These are phyloP conservation scores for Colletotrichum scovillei DNA, from an alignment of 2,329 filamentous ascomycete genomes.

Conservation along the genomic window DNA sequence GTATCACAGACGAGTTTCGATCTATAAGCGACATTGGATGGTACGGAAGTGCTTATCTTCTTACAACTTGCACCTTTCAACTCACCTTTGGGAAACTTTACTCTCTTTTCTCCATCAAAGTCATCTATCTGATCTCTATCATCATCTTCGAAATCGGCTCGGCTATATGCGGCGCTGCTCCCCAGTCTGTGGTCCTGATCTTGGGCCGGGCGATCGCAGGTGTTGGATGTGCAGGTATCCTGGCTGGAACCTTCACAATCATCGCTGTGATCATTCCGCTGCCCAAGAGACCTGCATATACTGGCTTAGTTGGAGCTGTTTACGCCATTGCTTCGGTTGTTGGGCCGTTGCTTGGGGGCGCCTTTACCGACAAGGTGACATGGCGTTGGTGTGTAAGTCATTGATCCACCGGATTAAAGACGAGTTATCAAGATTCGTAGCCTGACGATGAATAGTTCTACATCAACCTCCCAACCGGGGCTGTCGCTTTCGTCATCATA, in stretches of 20 bases:
- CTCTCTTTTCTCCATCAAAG: slow-evolving; percentile 42
- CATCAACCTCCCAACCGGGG: slow-evolving; percentile 48
- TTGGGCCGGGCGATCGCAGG: slow-evolving; percentile 51
- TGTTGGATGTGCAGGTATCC: slow-evolving; percentile 48
- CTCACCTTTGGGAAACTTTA: slow-evolving; percentile 45
- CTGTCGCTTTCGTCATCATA: slow-evolving; percentile 43
- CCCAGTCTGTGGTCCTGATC: slow-evolving; percentile 48
- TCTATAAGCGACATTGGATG: slow-evolving; percentile 44
- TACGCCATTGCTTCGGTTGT: slow-evolving; percentile 51
- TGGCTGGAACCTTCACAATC: slow-evolving; percentile 48
- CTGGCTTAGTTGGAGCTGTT: slow-evolving; percentile 53
- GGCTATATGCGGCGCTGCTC: slow-evolving; percentile 46
- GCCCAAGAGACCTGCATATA: slow-evolving; percentile 46
- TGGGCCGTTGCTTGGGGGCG: slow-evolving; percentile 43
- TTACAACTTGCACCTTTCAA: slow-evolving; percentile 44
- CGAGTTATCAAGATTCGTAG: too few species aligned
- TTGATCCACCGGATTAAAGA: too few species aligned
- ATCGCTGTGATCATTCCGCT: slow-evolving; percentile 44
- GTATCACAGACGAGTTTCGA: slow-evolving; percentile 47
- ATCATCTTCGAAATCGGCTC: slow-evolving; percentile 46
- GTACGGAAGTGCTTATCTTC: slow-evolving; percentile 44
- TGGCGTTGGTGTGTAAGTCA: slow-evolving; percentile 48
- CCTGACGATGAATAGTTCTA: slow-evolving; percentile 40
- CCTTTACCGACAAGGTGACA: slow-evolving; percentile 42
- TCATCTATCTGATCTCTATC: slow-evolving; percentile 40